Percentiles rank a stretch among this genome's conserved stretches.
These are phyloP conservation scores for Alternaria rosae DNA, from an alignment of 2,329 filamentous ascomycete genomes.

Conservation along the genomic window DNA sequence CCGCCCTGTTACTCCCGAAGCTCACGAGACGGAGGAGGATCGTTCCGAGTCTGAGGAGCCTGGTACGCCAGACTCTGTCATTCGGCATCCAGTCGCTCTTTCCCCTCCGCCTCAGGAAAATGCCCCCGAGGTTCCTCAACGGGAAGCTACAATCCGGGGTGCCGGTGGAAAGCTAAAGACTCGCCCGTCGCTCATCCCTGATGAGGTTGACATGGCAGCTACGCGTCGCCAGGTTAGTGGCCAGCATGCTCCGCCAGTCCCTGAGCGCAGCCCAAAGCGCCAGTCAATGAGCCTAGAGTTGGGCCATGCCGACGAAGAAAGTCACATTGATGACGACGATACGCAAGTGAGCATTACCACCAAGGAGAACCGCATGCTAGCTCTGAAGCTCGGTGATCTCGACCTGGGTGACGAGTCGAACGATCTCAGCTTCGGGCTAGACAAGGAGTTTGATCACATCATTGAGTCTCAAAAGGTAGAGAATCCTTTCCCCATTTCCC, in stretches of 20 bases:
- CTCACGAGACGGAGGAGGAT: conserved; percentile 38
- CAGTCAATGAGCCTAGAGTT: conserved; percentile 46
- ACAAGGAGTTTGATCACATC: conserved; percentile 91
- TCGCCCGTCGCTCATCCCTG: conserved; percentile 83
- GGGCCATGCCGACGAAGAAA: conserved; percentile 43
- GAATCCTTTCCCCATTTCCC: conserved; percentile 52
- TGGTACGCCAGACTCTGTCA: conserved; percentile 87
- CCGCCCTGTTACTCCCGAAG: conserved; percentile 62
- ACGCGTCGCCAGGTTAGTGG: conserved; percentile 84
- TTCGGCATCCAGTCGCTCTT: conserved; percentile 71
- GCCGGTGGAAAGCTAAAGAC: conserved; percentile 88
- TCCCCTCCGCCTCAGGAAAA: conserved; percentile 54
- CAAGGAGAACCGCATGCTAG: conserved; percentile 64
- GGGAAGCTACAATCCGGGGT: conserved; percentile 86
- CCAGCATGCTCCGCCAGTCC: conserved; percentile 62
- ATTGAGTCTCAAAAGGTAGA: conserved; percentile 97
- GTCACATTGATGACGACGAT: conserved; percentile 43
- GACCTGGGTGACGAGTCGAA: conserved; percentile 73
- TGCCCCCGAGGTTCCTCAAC: conserved; percentile 76
- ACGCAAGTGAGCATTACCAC: conserved; percentile 39
- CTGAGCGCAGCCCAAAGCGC: conserved; percentile 48
- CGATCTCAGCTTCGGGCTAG: conserved; percentile 84
- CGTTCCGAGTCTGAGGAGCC: conserved; percentile 68
- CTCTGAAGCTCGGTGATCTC: conserved; percentile 81
- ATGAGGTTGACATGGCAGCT: conserved; percentile 86